phyloP scores from a whole-genome alignment of 1,284 basidiomycete species.

The Trametes pubescens region DNA sequence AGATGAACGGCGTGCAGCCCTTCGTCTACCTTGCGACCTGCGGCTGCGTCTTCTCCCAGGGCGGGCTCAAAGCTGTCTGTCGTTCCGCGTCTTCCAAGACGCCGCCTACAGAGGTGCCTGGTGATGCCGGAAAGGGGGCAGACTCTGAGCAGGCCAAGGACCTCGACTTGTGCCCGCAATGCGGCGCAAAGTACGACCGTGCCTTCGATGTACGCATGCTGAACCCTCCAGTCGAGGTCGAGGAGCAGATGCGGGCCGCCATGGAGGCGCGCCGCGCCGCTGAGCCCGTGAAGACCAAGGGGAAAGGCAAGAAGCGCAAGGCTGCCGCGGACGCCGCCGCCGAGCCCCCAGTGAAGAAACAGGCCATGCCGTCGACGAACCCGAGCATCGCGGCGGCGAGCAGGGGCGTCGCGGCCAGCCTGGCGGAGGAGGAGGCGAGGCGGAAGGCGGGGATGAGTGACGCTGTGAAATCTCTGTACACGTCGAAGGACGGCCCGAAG shows the following conservation, averaged over 20 bases:
- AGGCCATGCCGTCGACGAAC: slow-evolving; percentile 56
- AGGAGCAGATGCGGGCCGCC: slow-evolving; percentile 56
- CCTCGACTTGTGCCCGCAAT: slow-evolving; percentile 76
- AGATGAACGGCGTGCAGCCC: slow-evolving; percentile 91
- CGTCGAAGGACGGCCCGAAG: slow-evolving; percentile 54
- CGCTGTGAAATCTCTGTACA: slow-evolving; percentile 77
- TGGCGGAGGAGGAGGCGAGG: slow-evolving; percentile 77
- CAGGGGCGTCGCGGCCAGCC: slow-evolving; percentile 65
- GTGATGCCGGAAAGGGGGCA: slow-evolving; percentile 35
- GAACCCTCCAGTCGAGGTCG: slow-evolving; percentile 71
- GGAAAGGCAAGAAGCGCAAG: slow-evolving; percentile 77
- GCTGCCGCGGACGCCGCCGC: slow-evolving; percentile 42
- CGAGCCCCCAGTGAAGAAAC: slow-evolving; percentile 49
- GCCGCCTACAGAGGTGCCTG: slow-evolving; percentile 40
- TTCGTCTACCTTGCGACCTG: slow-evolving; percentile 89
- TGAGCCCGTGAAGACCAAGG: slow-evolving; percentile 62
- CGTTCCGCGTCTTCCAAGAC: slow-evolving; percentile 42
- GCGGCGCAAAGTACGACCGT: slow-evolving; percentile 70
- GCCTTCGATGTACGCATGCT: slow-evolving; percentile 61
- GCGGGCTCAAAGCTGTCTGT: slow-evolving; percentile 72
- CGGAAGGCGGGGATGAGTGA: slow-evolving; percentile 79
- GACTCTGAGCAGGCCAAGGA: slow-evolving; percentile 28
- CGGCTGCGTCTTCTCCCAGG: slow-evolving; percentile 88
- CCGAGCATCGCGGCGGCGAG: slow-evolving; percentile 65
- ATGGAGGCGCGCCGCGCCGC: slow-evolving; percentile 64